Conservation (phyloP, 257 asterid genomes). For the Solanum ossicruentum region DNA sequence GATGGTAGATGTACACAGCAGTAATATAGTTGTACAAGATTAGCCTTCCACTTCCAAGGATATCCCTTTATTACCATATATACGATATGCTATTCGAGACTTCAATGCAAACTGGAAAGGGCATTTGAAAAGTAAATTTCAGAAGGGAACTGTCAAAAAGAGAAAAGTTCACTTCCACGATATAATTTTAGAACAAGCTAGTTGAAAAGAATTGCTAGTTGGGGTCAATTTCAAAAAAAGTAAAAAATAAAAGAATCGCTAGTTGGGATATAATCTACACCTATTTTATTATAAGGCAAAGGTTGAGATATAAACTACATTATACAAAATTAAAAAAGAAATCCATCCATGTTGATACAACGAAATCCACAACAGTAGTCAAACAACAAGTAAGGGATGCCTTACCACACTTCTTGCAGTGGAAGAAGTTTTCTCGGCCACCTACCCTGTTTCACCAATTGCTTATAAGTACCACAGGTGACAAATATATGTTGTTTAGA, state of each 20-base stretch:
- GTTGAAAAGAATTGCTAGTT: background rate
- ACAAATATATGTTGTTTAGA: background rate
- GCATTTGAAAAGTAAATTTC: background rate
- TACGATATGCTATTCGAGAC: background rate
- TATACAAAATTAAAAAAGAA: background rate
- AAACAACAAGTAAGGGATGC: background rate
- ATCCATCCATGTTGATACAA: background rate
- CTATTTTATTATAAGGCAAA: background rate
- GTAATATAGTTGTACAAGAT: background rate
- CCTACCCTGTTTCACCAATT: conserved; percentile 58
- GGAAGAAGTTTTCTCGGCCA: conserved; percentile 78
- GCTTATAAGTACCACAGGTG: background rate
- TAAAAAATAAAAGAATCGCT: background rate
- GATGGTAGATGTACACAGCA: background rate
- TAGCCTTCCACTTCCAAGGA: background rate
- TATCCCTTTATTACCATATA: background rate
- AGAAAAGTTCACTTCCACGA: background rate
- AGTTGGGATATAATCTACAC: background rate
- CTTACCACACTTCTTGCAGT: conserved; percentile 86
- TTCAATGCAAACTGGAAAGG: background rate
- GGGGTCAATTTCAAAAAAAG: background rate
- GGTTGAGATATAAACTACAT: background rate
- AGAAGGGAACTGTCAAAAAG: background rate
- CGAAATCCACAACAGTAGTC: background rate
- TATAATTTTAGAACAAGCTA: background rate